Percentiles rank a stretch among this genome's conserved stretches.
phyloP scores from a whole-genome alignment of 2,329 filamentous ascomycete genomes.

The Cytospora schulzeri region DNA sequence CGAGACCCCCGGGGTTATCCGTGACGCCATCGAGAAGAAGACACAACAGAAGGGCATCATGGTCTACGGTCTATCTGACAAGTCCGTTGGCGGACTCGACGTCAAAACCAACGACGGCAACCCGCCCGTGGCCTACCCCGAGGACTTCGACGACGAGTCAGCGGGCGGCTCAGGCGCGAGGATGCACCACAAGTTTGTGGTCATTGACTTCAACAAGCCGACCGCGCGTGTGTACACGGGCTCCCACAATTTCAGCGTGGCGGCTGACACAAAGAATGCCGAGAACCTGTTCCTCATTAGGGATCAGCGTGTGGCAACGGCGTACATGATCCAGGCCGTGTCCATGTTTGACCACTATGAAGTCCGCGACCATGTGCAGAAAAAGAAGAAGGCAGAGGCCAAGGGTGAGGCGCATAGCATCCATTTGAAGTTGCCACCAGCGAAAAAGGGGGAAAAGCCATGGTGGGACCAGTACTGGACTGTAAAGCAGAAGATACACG shows the following conservation, averaged over 20 bases:
- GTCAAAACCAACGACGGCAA: conserved; percentile 29
- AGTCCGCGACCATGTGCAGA: conserved; percentile 28
- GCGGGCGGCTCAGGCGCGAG: conserved; percentile 30
- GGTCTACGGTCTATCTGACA: conserved; percentile 32
- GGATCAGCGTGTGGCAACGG: conserved; percentile 30
- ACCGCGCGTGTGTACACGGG: conserved; percentile 32
- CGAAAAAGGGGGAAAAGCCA: conserved; percentile 25
- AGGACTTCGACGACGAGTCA: conserved; percentile 28
- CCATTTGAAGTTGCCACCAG: conserved; percentile 27
- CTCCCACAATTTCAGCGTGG: conserved; percentile 31
- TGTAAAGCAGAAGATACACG: conserved; percentile 28
- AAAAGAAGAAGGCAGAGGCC: conserved; percentile 26
- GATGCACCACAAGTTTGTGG: conserved; percentile 32
- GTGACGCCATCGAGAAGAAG: conserved; percentile 30
- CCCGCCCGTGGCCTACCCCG: conserved; percentile 31
- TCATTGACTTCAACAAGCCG: conserved; percentile 32
- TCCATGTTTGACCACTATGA: conserved; percentile 33
- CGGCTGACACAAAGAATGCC: conserved; percentile 30
- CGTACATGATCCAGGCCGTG: conserved; percentile 32
- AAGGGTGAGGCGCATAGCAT: conserved; percentile 27
- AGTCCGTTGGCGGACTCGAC: conserved; percentile 30
- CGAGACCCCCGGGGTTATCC: conserved; percentile 36
- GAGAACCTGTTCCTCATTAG: conserved; percentile 30
- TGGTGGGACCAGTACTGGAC: conserved; percentile 33
- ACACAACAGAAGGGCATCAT: conserved; percentile 29